phyloP scores from a whole-genome alignment of 2,329 filamentous ascomycete genomes.

The Aspergillus costaricaensis region DNA sequence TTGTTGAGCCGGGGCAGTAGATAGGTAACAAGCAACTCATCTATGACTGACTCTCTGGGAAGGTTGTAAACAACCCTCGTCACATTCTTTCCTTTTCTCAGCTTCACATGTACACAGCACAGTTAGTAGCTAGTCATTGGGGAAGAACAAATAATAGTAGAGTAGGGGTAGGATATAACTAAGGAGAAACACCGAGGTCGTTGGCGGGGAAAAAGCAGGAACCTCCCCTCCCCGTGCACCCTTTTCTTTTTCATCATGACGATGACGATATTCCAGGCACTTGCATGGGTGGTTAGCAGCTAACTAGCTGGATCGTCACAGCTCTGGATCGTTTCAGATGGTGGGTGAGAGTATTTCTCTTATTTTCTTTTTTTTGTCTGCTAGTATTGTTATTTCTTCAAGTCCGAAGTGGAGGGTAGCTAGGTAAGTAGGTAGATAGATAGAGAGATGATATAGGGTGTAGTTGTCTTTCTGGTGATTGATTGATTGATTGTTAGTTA shows the following conservation, averaged over 20 bases:
- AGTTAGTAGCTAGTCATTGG: not conserved
- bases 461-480: not conserved
- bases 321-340: slow-evolving; percentile 1
- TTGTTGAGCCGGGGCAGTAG: not conserved
- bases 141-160: not conserved
- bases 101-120: no score
- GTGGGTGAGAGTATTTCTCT: not conserved
- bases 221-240: not conserved
- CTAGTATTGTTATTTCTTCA: not conserved
- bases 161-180: not conserved
- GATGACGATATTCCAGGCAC: slow-evolving; percentile 1
- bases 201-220: slow-evolving; percentile 5
- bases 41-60: not conserved
- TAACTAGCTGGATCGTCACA: not conserved
- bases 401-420: not conserved
- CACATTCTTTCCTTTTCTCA: no score
- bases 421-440: not conserved
- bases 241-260: not conserved
- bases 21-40: not conserved
- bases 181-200: not conserved
- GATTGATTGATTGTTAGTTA: not conserved
- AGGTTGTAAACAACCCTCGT: not conserved
- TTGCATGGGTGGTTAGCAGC: not conserved
- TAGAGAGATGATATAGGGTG: not conserved
- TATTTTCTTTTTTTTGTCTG: no score